Percentiles rank a stretch among this genome's conserved stretches.
phyloP scores from a whole-genome alignment of 2,329 filamentous ascomycete genomes.

The Penicillium thymicola region DNA sequence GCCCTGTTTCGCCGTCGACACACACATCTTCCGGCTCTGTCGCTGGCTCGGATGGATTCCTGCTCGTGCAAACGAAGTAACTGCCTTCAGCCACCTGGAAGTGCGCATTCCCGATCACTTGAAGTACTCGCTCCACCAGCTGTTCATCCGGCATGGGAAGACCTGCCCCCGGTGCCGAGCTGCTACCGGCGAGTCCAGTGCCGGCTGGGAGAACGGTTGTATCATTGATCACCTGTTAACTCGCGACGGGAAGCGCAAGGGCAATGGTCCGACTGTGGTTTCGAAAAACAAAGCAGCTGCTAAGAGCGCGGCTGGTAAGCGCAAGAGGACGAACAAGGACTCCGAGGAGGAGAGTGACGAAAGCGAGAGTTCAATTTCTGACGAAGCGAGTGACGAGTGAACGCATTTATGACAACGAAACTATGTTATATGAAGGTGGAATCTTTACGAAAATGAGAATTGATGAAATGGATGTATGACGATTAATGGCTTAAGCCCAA shows the following conservation, averaged over 20 bases:
- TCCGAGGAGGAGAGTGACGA: constrained; percentile 1
- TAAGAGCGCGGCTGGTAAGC: background rate
- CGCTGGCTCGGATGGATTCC: constrained; percentile 63
- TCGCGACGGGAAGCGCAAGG: constrained; percentile 52
- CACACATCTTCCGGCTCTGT: constrained; percentile 62
- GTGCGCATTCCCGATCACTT: constrained; percentile 59
- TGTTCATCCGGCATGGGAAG: constrained; percentile 63
- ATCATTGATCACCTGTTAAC: constrained; percentile 62
- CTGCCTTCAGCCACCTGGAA: constrained; percentile 59
- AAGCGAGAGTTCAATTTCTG: background rate
- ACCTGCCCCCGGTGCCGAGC: constrained; percentile 59
- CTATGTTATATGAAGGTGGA: background rate
- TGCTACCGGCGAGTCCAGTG: constrained; percentile 58
- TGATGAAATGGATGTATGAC: background rate
- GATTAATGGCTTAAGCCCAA: background rate
- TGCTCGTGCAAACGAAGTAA: constrained; percentile 44
- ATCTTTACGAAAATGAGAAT: background rate
- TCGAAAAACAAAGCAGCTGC: constrained; percentile 3
- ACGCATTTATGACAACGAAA: background rate
- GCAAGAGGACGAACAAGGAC: background rate
- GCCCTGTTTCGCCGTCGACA: constrained; percentile 64
- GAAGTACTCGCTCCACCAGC: constrained; percentile 61
- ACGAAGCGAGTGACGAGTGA: background rate
- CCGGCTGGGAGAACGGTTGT: constrained; percentile 62
- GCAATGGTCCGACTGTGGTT: background rate